Base-by-base conservation (phyloP, 352 stramenopile genomes). In the Phytophthora fragariaefolia region DNA sequence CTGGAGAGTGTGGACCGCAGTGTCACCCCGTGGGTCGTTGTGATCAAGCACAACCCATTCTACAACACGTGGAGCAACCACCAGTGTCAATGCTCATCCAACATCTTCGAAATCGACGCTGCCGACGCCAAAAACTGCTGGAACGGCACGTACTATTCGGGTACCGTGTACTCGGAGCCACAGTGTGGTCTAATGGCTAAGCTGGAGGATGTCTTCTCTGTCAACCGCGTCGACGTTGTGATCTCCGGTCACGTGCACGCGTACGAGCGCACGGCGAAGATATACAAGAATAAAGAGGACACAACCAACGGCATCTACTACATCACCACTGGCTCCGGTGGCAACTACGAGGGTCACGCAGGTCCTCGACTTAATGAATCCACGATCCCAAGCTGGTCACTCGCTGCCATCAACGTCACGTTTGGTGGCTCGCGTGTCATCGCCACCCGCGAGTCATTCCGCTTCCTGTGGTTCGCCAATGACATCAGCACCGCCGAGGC, bases 11-110 rank as follows among this genome's bases (percentile, higher is more conserved):
- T 97, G 0, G 78, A 97, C 72, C 69, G 90, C 50, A 79, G 23
- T 3, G 42, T 75, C 12, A 96, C 85, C 2, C 91, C 91, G 20
- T 97, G 90, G 90, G 62, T 97, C 4, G 59, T 97, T 24, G 58
- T 97, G 15, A 80, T 94, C 57, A 79, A 77, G 23, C 89, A 97
- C 70, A 79, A 84, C 43, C 82, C 84, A 3, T 87, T 61, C 42
- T 91, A 91, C 71, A 90, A 88, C 66, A 80, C 68, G 20, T 91
- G 84, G 76, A 68, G 38, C 12, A 74, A 81, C 53, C 84, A 91
- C 62, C 79, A 91, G 62, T 84, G 76, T 32, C 71, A 78, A 22
- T 84, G 73, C 30, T 77, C 71, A 36, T 59, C 69, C 17, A 80
- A 66, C 6, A 72, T 76, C 53, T 84, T 82, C 40, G 70, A 75